Percentiles rank a stretch among this genome's conserved stretches.
Evolutionary conservation across 1,284 basidiomycete species (phyloP).

Genomic region (Chondrostereum purpureum): DNA sequence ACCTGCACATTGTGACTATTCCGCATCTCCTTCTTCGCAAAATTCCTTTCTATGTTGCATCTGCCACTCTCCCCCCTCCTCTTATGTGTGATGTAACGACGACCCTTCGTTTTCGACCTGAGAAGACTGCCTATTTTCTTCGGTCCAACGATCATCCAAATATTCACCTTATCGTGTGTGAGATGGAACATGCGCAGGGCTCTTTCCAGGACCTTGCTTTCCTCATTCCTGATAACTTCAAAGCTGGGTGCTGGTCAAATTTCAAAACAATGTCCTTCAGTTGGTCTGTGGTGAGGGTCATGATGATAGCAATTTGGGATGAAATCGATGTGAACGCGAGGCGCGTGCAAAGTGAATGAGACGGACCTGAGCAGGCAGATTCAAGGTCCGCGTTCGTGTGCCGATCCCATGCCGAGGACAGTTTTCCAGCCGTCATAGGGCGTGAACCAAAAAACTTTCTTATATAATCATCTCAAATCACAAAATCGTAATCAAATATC

Average conservation of each 20-base stretch:
- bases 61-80: conserved; percentile 26
- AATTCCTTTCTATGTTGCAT: conserved; percentile 24
- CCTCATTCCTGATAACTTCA: conserved; percentile 16
- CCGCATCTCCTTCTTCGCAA: conserved; percentile 19
- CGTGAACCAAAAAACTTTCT: too few relatives aligned
- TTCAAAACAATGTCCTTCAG: too few relatives aligned
- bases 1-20: conserved; percentile 13
- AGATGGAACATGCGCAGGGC: conserved; percentile 16
- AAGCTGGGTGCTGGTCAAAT: too few relatives aligned
- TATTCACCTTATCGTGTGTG: conserved; percentile 20
- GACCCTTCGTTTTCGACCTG: conserved; percentile 15
- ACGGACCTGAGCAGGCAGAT: too few relatives aligned
- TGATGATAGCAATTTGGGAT: conserved; percentile 24
- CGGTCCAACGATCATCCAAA: conserved; percentile 23
- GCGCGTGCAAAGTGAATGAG: conserved; percentile 7
- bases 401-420: too few relatives aligned
- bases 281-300: too few relatives aligned
- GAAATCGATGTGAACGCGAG: conserved; percentile 5
- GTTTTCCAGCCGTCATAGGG: too few relatives aligned
- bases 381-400: too few relatives aligned
- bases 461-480: too few relatives aligned
- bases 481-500: too few relatives aligned
- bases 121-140: conserved; percentile 10
- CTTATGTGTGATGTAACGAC: conserved; percentile 19
- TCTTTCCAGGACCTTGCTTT: conserved; percentile 22